Base-by-base conservation (phyloP, 768 basidiomycete genomes). In the Tulasnella calospora region DNA sequence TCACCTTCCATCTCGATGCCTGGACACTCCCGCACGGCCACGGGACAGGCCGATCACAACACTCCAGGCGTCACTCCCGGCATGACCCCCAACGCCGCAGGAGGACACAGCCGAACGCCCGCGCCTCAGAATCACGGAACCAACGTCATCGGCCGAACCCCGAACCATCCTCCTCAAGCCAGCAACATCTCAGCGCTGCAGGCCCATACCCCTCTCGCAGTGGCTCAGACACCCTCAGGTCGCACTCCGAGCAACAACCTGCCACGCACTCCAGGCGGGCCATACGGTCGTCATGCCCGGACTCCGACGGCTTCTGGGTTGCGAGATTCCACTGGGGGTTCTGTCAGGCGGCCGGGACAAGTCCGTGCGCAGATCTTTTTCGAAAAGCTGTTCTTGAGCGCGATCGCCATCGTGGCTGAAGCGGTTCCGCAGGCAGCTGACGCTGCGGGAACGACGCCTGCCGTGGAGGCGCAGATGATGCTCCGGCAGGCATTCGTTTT, bases 331-430 rank as follows among this genome's bases (percentile, higher is more conserved):
- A 33, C 30, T 13, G 30, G 40, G 19, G 57, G 61, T 21, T 46
- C 47, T 15, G 19, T 30, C 21, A 33, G 61, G 33, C 30, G 57
- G 17, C 77, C 77, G 6, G 35, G 70, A 0, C 77, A 78, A 33
- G 69, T 38, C 71, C 30, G 69, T 19, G 77, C 77, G 23, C 69
- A 71, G 15, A n/a, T 78, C 15, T 78, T 78, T 27, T 78, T 73
- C 46, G 77, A 78, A 38, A 78, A 78, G 38, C 77, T 78, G 27
- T 44, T 78, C 35, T 15, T 78, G 23, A 41, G 67, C 15, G 69
- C 70, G 10, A 51, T 78, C 67, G 30, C 71, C 10, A 21, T 78
- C 19, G 70, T 73, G 19, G 77, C 69, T n/a, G 67, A 71, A 72
- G 77, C 71, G 35, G 71, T 71, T 23, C 12, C 71, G 17, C 44